Evolutionary conservation across 164 flowering plant species (phyloP).

Genomic region (Paratinospora sagittata): DNA sequence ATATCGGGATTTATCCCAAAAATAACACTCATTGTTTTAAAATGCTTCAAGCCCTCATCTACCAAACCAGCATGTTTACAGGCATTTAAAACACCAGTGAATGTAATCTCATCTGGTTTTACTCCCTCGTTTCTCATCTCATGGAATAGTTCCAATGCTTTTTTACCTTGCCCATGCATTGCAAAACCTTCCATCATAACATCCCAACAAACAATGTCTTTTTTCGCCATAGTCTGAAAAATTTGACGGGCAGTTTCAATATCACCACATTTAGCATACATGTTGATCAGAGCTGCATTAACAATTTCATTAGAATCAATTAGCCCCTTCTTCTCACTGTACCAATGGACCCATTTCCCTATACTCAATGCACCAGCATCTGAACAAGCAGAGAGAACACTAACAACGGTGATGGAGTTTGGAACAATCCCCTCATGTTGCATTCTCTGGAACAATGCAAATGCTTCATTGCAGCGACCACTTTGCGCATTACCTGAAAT

Average conservation of each 20-base stretch:
- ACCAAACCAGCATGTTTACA: slow-evolving; percentile 43
- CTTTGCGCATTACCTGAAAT: slow-evolving; percentile 45
- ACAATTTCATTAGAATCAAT: slow-evolving; percentile 26
- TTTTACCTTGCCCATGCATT: slow-evolving; percentile 30
- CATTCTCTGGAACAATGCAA: slow-evolving; percentile 43
- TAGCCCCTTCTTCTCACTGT: slow-evolving; percentile 25
- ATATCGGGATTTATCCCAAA: slow-evolving; percentile 24
- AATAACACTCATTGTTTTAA: slow-evolving; percentile 21
- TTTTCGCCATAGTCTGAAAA: slow-evolving; percentile 35
- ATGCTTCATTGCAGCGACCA: slow-evolving; percentile 33
- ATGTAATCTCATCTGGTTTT: slow-evolving; percentile 32
- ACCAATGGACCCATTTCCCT: slow-evolving; percentile 44
- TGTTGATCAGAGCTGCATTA: slow-evolving; percentile 37
- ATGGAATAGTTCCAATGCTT: slow-evolving; percentile 26
- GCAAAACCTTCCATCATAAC: slow-evolving; percentile 33
- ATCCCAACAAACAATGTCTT: slow-evolving; percentile 39
- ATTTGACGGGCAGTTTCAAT: slow-evolving; percentile 29
- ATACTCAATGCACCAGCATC: slow-evolving; percentile 36
- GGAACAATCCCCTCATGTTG: slow-evolving; percentile 22
- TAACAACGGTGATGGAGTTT: slow-evolving; percentile 34
- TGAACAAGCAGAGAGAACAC: slow-evolving; percentile 53
- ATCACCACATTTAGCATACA: slow-evolving; percentile 51
- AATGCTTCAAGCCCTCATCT: slow-evolving; percentile 29
- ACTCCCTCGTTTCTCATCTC: slow-evolving; percentile 24
- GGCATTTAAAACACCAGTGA: slow-evolving; percentile 31